Evolutionary conservation across 805 yeast species (phyloP).

Genomic region (Saccharomycopsis malanga): DNA sequence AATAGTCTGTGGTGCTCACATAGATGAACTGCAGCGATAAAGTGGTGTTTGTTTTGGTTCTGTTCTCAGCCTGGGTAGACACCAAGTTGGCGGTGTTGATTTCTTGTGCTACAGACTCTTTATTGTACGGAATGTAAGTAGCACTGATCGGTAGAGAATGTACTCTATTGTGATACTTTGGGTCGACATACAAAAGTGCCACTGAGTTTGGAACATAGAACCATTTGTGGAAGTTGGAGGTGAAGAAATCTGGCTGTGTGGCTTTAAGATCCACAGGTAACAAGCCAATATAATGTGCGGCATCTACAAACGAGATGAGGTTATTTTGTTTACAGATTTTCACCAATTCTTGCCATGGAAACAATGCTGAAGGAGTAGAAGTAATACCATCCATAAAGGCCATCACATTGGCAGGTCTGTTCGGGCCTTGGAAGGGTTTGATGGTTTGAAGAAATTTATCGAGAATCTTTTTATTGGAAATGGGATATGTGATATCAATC

Average conservation of each 20-base stretch:
- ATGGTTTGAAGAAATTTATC: constrained; percentile 25
- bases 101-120: constrained; percentile 10
- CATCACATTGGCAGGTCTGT: constrained; percentile 30
- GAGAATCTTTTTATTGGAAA: constrained; percentile 36
- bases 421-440: constrained; percentile 21
- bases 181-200: constrained; percentile 52
- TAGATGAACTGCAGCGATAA: constrained; percentile 43
- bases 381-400: constrained; percentile 52
- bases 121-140: constrained; percentile 32
- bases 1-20: constrained; percentile 44
- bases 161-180: constrained; percentile 40
- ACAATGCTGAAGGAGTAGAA: constrained; percentile 55
- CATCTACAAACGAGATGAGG: constrained; percentile 56
- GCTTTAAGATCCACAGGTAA: constrained; percentile 25
- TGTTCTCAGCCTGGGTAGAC: constrained; percentile 10
- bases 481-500: constrained; percentile 38
- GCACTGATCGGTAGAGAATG: constrained; percentile 57
- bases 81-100: constrained; percentile 9
- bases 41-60: constrained; percentile 24
- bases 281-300: constrained; percentile 62
- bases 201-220: constrained; percentile 48
- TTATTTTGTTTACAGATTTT: constrained; percentile 38
- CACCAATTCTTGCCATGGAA: constrained; percentile 49
- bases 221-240: constrained; percentile 69
- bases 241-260: constrained; percentile 49